Percentiles rank a stretch among this genome's conserved stretches.
Evolutionary conservation across 768 basidiomycete species (phyloP).

Genomic region (Tremella yokohamensis): DNA sequence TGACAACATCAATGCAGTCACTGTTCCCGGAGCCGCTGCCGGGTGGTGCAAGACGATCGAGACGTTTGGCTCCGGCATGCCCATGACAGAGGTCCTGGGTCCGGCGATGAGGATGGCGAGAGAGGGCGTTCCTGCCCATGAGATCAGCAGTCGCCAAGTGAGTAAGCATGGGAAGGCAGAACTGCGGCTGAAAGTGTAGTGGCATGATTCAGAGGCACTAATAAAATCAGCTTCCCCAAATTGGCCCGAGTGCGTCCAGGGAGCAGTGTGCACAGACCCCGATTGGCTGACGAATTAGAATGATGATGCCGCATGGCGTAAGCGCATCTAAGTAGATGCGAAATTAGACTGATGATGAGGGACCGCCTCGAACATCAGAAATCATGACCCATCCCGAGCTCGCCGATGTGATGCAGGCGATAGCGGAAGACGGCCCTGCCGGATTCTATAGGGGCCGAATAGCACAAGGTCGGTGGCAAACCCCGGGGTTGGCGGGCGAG

Average conservation of each 20-base stretch:
- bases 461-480: conserved; percentile 75
- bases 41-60: conserved; percentile 91
- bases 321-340: conserved; percentile 54
- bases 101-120: conserved; percentile 91
- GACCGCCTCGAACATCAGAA: conserved; percentile 71
- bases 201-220: conserved; percentile 62
- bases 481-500: conserved; percentile 67
- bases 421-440: conserved; percentile 76
- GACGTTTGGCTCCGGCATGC: conserved; percentile 70
- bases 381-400: conserved; percentile 76
- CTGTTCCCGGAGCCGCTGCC: conserved; percentile 72
- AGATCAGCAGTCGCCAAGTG: conserved; percentile 66
- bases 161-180: conserved; percentile 23
- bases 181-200: conserved; percentile 45
- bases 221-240: conserved; percentile 82
- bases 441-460: conserved; percentile 92
- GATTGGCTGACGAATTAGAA: conserved; percentile 19
- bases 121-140: conserved; percentile 88
- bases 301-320: conserved; percentile 48
- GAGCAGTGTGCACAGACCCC: not conserved
- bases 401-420: conserved; percentile 73
- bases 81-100: conserved; percentile 67
- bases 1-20: conserved; percentile 79
- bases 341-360: conserved; percentile 58
- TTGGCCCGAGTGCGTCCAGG: conserved; percentile 58